Evolutionary conservation across 2,329 filamentous ascomycete species (phyloP), one percentile per base, ranked within the genome.

Genomic region (Phoma sp.): DNA sequence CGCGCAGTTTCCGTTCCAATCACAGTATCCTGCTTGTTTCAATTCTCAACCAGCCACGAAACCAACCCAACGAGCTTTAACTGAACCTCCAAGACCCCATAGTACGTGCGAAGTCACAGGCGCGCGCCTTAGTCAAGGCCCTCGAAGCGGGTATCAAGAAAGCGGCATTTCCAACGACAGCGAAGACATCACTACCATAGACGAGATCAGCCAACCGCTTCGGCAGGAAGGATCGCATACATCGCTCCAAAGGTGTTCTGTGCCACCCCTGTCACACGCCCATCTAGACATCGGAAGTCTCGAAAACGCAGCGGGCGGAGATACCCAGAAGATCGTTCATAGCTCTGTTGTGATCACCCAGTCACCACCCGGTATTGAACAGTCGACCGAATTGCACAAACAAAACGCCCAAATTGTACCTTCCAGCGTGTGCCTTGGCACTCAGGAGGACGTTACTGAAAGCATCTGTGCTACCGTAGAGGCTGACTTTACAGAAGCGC

Each of bases 391-490:
- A 10, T 60, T 46, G 21, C 53, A 51, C 14, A 57, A 67, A 43
- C 67, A 70, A 48, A 56, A 71, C 57, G 67, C 69, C 7, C 69
- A 73, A 39, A 17, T 63, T 12, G 36, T 72, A 7, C 43, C 56
- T 32, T 25, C 49, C 18, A 54, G 61, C 26, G 23, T 48, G 25
- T 56, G 56, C 21, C 17, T 60, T 2, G 60, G 57, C 40, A 65
- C 63, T 2, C 66, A 67, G 42, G 58, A 67, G 12, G 55, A 63
- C 7, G 47, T 42, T 9, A 28, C 33, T 21, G 56, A 64, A 32
- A 58, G 48, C 12, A 59, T 70, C 37, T 46, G 26, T 10, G 49
- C 53, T 7, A 68, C 62, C 0, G 51, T 60, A 20, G 68, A 68
- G 42, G 33, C 57, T 23, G 29, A 36, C 7, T 39, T 45, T 5